phyloP scores from a whole-genome alignment of 768 basidiomycete species.

The Trametes sanguinea region DNA sequence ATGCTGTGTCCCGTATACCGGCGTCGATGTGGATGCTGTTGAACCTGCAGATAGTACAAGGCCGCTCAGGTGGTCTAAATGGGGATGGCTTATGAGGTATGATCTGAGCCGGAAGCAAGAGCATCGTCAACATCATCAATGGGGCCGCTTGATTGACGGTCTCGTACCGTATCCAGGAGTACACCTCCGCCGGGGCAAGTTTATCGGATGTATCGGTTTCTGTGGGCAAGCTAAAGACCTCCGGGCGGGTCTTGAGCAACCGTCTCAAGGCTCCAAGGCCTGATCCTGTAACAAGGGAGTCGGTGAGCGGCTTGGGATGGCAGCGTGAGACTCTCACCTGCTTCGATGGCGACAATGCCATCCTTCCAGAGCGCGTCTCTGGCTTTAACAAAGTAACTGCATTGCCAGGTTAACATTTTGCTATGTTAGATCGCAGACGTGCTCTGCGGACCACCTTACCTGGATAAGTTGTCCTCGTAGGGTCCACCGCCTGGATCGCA shows the following conservation, averaged over 20 bases:
- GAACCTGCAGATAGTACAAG: slow-evolving; percentile 86
- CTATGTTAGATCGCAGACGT: slow-evolving; percentile 2
- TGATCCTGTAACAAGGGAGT: slow-evolving; percentile 56
- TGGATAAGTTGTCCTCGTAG: slow-evolving; percentile 84
- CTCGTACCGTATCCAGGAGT: slow-evolving; percentile 38
- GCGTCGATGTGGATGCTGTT: slow-evolving; percentile 58
- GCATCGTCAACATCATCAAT: background rate
- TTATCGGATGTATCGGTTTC: slow-evolving; percentile 21
- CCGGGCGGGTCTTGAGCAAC: slow-evolving; percentile 58
- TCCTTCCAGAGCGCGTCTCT: slow-evolving; percentile 67
- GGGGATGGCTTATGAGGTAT: slow-evolving; percentile 86
- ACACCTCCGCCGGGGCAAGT: slow-evolving; percentile 50
- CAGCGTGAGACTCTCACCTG: slow-evolving; percentile 53
- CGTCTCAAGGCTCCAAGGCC: slow-evolving; percentile 76
- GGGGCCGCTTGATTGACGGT: background rate
- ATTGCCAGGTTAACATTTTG: background rate
- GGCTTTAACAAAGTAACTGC: slow-evolving; percentile 88
- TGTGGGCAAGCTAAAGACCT: slow-evolving; percentile 48
- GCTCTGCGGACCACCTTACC: slow-evolving; percentile 47
- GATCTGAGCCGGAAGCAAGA: slow-evolving; percentile 47
- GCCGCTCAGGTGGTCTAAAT: slow-evolving; percentile 87
- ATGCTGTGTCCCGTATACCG: slow-evolving; percentile 59
- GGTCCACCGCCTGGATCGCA: slow-evolving; percentile 76
- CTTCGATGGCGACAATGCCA: slow-evolving; percentile 84
- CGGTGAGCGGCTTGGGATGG: background rate